Evolutionary conservation across 78 protist genomes (phyloP), one percentile per base, ranked within the genome.

Genomic region (Emiliania huxleyi): DNA sequence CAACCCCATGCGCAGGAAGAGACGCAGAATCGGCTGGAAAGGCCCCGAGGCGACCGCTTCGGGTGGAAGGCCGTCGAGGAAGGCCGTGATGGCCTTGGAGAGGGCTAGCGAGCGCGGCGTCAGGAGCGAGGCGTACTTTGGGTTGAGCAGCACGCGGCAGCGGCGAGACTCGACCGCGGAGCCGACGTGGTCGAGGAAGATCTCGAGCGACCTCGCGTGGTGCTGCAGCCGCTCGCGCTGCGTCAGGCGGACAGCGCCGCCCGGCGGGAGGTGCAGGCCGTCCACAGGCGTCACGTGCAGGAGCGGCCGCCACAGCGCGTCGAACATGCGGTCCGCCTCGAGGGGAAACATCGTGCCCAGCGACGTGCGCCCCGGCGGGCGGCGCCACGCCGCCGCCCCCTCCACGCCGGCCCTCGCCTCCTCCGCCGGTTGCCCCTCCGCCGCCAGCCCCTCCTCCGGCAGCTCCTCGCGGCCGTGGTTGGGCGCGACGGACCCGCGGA

Each of bases 101-200:
- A 75, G 46, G 33, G 25, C 85, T 0, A 0, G 0, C 25, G 85
- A 38, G 43, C 44, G 5, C 46, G 85, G 85, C 26, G 85, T 38
- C 33, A 75, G 85, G 21, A 75, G 85, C 46, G 43, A 0, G 1
- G 21, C 0, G 45, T 12, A 75, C 85, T 75, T 75, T 0, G 45
- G 26, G 46, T 75, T 75, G 85, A 75, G 85, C 33, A 75, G 45
- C 33, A 75, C 21, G 43, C 85, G 85, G 46, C 85, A 75, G 33
- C 33, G 45, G 33, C 33, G 26, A 44, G n/a, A 18, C 85, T 75
- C 85, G n/a, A 75, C 46, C 43, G 22, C 85, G 29, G 89, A 75
- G 45, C 22, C 29, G 22, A 92, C 44, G 46, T 37, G 35, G 38
- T 92, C 94, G 43, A 85, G 91, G 43, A 92, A 84, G 62, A 92